phyloP scores from a whole-genome alignment of 805 yeast genomes.

The Ogataea paradorogensis region DNA sequence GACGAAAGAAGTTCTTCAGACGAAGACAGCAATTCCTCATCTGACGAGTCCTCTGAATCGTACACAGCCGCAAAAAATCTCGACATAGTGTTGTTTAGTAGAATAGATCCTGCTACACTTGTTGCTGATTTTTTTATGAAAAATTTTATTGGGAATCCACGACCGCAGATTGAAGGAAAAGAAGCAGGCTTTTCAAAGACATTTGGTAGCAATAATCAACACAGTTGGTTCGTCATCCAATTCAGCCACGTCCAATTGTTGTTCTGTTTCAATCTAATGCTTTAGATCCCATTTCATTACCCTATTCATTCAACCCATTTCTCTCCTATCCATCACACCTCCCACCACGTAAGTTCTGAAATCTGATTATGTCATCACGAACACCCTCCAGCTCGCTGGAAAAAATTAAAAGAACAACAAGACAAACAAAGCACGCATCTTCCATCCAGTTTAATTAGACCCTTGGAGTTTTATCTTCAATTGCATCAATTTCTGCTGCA shows the following conservation, averaged over 20 bases:
- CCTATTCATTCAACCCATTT: no score
- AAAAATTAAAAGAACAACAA: constrained; percentile 14
- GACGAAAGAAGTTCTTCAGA: constrained; percentile 59
- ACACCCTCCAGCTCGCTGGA: constrained; percentile 3
- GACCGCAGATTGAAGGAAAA: constrained; percentile 2
- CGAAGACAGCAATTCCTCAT: constrained; percentile 50
- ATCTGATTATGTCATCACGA: constrained; percentile 4
- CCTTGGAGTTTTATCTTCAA: constrained; percentile 6
- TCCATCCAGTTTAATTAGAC: constrained; percentile 3
- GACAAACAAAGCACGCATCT: constrained; percentile 12
- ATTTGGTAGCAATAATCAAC: no score
- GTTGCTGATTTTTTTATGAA: constrained; percentile 10
- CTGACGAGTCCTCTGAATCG: constrained; percentile 52
- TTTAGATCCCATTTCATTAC: no score
- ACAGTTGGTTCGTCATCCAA: no score
- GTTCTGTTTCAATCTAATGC: no score
- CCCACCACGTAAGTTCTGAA: neutral
- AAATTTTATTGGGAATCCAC: constrained; percentile 11
- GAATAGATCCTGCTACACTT: constrained; percentile 8
- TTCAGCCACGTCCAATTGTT: no score
- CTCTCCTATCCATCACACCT: neutral
- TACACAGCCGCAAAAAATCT: constrained; percentile 77
- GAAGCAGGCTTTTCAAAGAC: no score
- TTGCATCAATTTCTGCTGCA: constrained; percentile 11
- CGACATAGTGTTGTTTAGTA: constrained; percentile 53